phyloP scores from a whole-genome alignment of 495 filamentous ascomycete species.

The Penicillium turbatum region DNA sequence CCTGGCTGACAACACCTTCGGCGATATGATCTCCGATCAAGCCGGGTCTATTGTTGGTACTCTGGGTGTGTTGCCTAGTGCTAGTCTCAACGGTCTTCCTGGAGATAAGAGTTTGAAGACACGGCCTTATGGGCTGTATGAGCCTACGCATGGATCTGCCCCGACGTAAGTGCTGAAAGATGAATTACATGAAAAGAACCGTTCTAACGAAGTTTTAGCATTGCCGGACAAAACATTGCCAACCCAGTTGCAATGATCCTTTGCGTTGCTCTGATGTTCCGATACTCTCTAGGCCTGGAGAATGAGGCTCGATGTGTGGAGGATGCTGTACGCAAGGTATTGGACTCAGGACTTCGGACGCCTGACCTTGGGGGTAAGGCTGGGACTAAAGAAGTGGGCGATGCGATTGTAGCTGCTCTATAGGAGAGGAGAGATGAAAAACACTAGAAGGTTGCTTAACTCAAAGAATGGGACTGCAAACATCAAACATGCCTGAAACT shows the following conservation, averaged over 20 bases:
- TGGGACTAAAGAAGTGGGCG: constrained; percentile 73
- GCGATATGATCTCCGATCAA: constrained; percentile 51
- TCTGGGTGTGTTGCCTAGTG: constrained; percentile 47
- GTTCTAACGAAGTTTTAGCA: constrained; percentile 12
- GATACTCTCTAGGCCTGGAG: constrained; percentile 77
- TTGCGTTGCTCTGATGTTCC: constrained; percentile 87
- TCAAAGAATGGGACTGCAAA: not conserved
- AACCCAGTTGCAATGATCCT: constrained; percentile 81
- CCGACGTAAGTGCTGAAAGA: constrained; percentile 29
- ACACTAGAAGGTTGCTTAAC: not conserved
- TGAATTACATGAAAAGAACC: not conserved
- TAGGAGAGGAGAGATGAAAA: constrained; percentile 30
- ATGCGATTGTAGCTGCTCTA: constrained; percentile 71
- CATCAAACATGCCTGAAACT: not conserved
- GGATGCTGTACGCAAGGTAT: constrained; percentile 69
- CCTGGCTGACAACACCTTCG: constrained; percentile 50
- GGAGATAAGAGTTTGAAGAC: constrained; percentile 27
- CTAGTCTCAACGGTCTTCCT: constrained; percentile 47
- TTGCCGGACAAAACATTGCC: constrained; percentile 37
- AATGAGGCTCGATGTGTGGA: constrained; percentile 70
- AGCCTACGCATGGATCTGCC: constrained; percentile 42
- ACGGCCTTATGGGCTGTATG: constrained; percentile 37
- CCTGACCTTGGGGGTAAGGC: constrained; percentile 73
- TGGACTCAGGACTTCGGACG: constrained; percentile 72
- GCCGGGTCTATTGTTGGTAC: constrained; percentile 47